Conservation (phyloP, 2,329 filamentous ascomycete genomes). For the Fusarium piperis region DNA sequence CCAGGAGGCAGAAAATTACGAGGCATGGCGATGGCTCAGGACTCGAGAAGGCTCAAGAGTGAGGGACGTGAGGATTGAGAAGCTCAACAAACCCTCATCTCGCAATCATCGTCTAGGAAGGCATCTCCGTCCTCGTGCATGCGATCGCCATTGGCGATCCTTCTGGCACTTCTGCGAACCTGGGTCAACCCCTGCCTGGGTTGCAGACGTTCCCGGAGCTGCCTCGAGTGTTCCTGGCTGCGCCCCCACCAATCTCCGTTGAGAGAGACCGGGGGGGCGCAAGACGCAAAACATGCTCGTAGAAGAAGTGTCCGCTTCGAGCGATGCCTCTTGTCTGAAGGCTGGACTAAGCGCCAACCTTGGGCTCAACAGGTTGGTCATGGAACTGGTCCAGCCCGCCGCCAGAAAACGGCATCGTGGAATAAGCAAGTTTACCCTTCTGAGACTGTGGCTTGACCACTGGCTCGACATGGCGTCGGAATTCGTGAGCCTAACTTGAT, state of each 20-base stretch:
- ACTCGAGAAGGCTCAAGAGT: neutral
- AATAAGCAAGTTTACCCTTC: slow-evolving; percentile 5
- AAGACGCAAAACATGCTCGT: neutral
- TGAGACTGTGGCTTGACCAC: slow-evolving; percentile 9
- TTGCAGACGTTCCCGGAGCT: slow-evolving; percentile 23
- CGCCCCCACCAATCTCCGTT: slow-evolving; percentile 35
- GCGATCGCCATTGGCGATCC: slow-evolving; percentile 7
- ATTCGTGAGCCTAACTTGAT: neutral
- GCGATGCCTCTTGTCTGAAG: neutral
- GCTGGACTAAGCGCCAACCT: neutral
- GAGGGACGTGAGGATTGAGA: neutral
- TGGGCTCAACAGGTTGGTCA: neutral
- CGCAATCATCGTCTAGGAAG: neutral
- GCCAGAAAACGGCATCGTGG: neutral
- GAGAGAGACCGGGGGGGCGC: neutral
- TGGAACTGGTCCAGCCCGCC: neutral
- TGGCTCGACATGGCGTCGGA: slow-evolving; percentile 6
- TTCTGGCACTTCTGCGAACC: slow-evolving; percentile 3
- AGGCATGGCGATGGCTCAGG: neutral
- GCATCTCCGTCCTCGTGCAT: neutral
- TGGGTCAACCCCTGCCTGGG: slow-evolving; percentile 13
- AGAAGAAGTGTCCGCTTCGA: neutral
- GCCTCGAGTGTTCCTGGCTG: slow-evolving; percentile 10
- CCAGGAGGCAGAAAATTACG: neutral
- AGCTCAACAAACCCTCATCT: slow-evolving; percentile 2